Base-by-base conservation (phyloP, 352 stramenopile genomes). In the Globisporangium cederbergense region DNA sequence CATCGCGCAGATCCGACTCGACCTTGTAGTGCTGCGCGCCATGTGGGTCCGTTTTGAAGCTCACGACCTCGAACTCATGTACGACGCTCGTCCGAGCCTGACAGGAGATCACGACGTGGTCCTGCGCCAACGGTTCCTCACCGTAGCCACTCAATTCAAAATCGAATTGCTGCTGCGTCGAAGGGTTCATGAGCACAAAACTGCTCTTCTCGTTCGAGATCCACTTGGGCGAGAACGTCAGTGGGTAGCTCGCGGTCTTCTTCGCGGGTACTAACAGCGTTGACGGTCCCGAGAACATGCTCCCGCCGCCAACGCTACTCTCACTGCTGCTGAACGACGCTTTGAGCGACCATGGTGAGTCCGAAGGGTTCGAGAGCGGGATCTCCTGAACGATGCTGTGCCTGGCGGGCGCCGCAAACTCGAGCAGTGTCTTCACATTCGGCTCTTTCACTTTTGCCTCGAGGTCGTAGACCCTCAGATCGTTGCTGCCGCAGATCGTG, bases 1-100 rank as follows among this genome's bases (percentile, higher is more conserved):
- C 89, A 54, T 97, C 84, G 5, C 88, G 88, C n/a, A 98, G 64
- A 65, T 98, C 95, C 3, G 86, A 97, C 51, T 98, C 95, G 9
- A 98, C 89, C 25, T 82, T 86, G 58, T 89, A 98, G 0, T 68
- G 70, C 38, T 91, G 74, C 8, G 54, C 59, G 0, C 73, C 81
- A 14, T 72, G 68, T 0, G 72, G 50, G 13, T 84, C 76, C 3
- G 77, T 68, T 38, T 75, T 78, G 11, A 83, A 75, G 55, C 88
- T 91, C 9, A 82, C 64, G 9, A 98, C 81, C 10, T 75, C 62
- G 57, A 98, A 97, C 13, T 81, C 70, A 47, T 95, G 81, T 0
- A 80, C 62, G 7, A 96, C 61, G 56, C 83, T 96, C 42, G 97
- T 87, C 3, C 93, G 77, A 14, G 95, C 95, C 56, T 95, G 81